phyloP scores from a whole-genome alignment of 495 filamentous ascomycete species.

The Penicillium cinerascens region DNA sequence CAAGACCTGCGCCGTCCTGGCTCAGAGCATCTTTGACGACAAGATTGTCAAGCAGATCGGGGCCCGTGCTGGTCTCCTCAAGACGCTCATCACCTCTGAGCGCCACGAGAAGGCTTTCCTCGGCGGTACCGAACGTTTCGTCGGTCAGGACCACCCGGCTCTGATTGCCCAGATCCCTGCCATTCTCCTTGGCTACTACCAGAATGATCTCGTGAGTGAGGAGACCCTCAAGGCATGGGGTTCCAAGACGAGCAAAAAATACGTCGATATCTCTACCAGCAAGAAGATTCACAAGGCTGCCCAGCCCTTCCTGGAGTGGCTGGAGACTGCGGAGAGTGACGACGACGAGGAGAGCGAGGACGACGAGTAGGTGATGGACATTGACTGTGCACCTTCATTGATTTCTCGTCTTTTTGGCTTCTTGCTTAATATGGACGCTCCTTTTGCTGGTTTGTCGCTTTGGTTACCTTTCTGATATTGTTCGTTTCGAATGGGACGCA shows the following conservation, averaged over 20 bases:
- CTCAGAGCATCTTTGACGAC: constrained; percentile 90
- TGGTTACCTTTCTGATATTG: neutral
- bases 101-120: constrained; percentile 94
- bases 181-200: constrained; percentile 82
- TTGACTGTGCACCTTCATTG: neutral
- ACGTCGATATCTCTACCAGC: constrained; percentile 82
- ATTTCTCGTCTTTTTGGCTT: neutral
- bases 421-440: neutral
- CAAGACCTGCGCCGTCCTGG: constrained; percentile 85
- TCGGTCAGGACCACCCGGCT: constrained; percentile 76
- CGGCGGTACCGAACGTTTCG: constrained; percentile 92
- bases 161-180: constrained; percentile 75
- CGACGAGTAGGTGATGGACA: constrained; percentile 27
- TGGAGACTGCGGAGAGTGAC: constrained; percentile 85
- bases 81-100: constrained; percentile 88
- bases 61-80: constrained; percentile 76
- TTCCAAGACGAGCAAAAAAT: constrained; percentile 93
- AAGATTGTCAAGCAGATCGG: constrained; percentile 83
- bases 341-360: constrained; percentile 63
- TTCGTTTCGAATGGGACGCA: neutral
- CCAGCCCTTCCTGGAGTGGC: constrained; percentile 90
- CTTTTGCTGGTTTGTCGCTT: constrained; percentile 2
- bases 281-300: constrained; percentile 96
- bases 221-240: constrained; percentile 89
- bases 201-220: constrained; percentile 82